These are phyloP conservation scores for Backusella westeae DNA, from an alignment of 192 early-diverging fungal species.

Conservation along the genomic window DNA sequence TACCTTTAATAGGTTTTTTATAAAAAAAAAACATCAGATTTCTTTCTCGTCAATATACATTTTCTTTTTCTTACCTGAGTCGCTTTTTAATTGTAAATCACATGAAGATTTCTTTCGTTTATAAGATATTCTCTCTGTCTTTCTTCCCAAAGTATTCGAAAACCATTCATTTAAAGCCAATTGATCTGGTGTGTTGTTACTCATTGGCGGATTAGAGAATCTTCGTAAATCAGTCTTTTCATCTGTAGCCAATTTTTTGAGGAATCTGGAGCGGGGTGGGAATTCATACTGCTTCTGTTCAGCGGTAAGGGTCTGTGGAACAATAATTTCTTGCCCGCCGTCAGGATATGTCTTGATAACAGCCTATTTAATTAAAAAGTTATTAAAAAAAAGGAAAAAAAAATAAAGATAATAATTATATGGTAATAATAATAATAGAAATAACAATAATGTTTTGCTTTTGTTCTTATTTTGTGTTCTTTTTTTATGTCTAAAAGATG, in stretches of 20 bases:
- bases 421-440: neutral
- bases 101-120: neutral
- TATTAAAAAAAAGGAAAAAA: neutral
- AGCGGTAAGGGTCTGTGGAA: constrained; percentile 26
- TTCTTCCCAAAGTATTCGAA: constrained; percentile 7
- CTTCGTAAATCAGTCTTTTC: neutral
- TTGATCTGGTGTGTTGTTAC: constrained; percentile 16
- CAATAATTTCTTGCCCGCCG: constrained; percentile 25
- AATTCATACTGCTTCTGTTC: constrained; percentile 34
- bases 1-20: neutral
- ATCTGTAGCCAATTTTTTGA: constrained; percentile 15
- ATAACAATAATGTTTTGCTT: neutral
- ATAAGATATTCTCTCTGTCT: neutral
- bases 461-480: neutral
- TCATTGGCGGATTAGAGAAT: neutral
- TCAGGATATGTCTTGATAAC: constrained; percentile 29
- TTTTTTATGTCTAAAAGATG: neutral
- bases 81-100: constrained; percentile 18
- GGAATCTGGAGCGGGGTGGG: constrained; percentile 26
- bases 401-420: neutral
- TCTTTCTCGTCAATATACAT: neutral
- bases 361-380: constrained; percentile 8
- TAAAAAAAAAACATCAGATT: neutral
- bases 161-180: constrained; percentile 30
- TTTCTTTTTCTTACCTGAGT: constrained; percentile 9